Evolutionary conservation across 2,329 filamentous ascomycete genomes (phyloP).

Genomic region (Penicillium sp.): DNA sequence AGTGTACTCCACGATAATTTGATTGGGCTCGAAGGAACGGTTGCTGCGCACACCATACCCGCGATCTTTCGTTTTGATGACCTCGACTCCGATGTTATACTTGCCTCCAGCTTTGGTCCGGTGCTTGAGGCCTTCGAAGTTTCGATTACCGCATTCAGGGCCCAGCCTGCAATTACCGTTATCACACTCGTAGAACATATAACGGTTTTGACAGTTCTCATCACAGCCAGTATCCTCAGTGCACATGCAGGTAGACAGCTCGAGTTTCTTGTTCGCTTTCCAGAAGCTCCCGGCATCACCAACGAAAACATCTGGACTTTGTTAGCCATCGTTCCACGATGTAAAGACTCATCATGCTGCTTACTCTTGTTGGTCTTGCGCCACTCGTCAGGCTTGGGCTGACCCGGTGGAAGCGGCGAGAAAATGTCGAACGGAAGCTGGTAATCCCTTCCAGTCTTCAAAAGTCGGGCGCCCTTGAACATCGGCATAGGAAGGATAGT

Average conservation of each 20-base stretch:
- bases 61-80: conserved; percentile 82
- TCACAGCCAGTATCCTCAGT: conserved; percentile 73
- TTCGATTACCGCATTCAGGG: conserved; percentile 77
- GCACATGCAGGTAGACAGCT: conserved; percentile 76
- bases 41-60: conserved; percentile 91
- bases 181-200: conserved; percentile 97
- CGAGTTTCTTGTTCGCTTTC: conserved; percentile 72
- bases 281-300: conserved; percentile 76
- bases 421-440: conserved; percentile 87
- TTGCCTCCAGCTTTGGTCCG: conserved; percentile 75
- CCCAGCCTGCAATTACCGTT: conserved; percentile 80
- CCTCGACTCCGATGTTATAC: conserved; percentile 90
- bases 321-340: conserved; percentile 29
- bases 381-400: conserved; percentile 92
- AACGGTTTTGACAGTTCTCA: conserved; percentile 87
- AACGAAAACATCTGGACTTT: conserved; percentile 74
- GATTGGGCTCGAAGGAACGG: conserved; percentile 77
- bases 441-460: conserved; percentile 74
- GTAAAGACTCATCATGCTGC: conserved; percentile 30
- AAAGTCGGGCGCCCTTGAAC: conserved; percentile 66
- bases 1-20: conserved; percentile 98
- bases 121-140: conserved; percentile 73
- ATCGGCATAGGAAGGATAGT: conserved; percentile 69
- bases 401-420: conserved; percentile 76
- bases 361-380: conserved; percentile 85